These are phyloP conservation scores for Venturia effusa DNA, from an alignment of 2,329 filamentous ascomycete genomes.

Conservation along the genomic window DNA sequence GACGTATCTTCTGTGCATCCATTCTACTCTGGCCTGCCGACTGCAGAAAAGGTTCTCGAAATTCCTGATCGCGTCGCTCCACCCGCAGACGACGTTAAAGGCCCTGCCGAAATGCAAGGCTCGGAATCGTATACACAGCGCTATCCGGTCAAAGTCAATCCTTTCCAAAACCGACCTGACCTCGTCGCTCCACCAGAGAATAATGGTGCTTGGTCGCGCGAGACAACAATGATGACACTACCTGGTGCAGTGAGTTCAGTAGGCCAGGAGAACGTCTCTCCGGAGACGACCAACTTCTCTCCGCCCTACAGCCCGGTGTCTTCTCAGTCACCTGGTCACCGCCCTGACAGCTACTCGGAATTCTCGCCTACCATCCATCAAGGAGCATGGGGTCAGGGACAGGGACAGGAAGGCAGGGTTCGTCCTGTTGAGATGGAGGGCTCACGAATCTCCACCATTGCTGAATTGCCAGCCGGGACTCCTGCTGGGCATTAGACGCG, in stretches of 20 bases:
- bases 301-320: background rate
- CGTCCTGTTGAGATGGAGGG: conserved; percentile 1
- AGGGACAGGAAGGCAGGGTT: background rate
- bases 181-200: background rate
- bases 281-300: background rate
- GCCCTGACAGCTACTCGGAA: background rate
- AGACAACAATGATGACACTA: conserved; percentile 1
- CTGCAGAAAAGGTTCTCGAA: conserved; percentile 1
- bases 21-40: background rate
- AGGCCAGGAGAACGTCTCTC: background rate
- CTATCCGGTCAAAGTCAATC: background rate
- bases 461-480: background rate
- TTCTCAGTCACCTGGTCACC: background rate
- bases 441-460: background rate
- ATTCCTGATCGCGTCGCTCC: background rate
- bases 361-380: background rate
- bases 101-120: background rate
- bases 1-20: background rate
- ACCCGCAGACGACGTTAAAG: background rate
- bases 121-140: background rate
- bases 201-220: background rate
- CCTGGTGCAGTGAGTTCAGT: background rate
- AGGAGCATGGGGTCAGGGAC: background rate
- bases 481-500: background rate
- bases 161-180: background rate